Base-by-base conservation (phyloP, 2,329 filamentous ascomycete species). In the Aspergillus alliaceus region DNA sequence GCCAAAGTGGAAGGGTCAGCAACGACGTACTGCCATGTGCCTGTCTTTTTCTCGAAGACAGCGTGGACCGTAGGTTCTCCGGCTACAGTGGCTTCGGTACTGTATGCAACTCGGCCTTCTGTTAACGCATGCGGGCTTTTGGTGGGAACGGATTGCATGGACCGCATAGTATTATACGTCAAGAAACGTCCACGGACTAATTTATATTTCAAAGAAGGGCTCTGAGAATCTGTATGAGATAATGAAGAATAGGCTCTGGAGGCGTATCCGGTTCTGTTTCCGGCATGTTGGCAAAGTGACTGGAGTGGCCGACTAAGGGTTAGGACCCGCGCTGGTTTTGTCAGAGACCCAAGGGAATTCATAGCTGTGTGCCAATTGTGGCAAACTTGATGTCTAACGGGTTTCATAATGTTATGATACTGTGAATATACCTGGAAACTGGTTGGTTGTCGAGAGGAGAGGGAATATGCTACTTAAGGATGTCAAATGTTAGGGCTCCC, bases 21-120 rank as follows among this genome's bases (percentile, higher is more conserved):
- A 1, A 88, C 79, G 0, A 88, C 63, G 60, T 87, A 87, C 64
- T 88, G 86, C 82, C 82, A 87, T 18, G 85, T 86, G 2, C 77
- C 76, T 0, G 85, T 82, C 5, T 60, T 64, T 0, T 59, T 40
- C 55, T 82, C 80, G 39, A 73, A 73, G 1, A 72, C 7, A n/a
- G 63, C 55, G 52, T 74, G 66, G 3, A 73, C 64, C 3, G 59
- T 65, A 25, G 71, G 70, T 24, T 68, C 57, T 11, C 46, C 53
- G 4, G 46, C n/a, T 12, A 7, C 15, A 1, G 46, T 29, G 34
- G 32, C 31, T n/a, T 25, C 27, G 2, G 27, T 49, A 32, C 15
- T 49, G 32, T 49, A 32, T 9, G 44, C 20, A 15, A 27, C n/a
- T 24, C 6, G 27, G 18, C 27, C 27, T 32, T 20, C 22, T n/a